Conservation (phyloP, 176 grass and related monocot species). For the Olyra latifolia region DNA sequence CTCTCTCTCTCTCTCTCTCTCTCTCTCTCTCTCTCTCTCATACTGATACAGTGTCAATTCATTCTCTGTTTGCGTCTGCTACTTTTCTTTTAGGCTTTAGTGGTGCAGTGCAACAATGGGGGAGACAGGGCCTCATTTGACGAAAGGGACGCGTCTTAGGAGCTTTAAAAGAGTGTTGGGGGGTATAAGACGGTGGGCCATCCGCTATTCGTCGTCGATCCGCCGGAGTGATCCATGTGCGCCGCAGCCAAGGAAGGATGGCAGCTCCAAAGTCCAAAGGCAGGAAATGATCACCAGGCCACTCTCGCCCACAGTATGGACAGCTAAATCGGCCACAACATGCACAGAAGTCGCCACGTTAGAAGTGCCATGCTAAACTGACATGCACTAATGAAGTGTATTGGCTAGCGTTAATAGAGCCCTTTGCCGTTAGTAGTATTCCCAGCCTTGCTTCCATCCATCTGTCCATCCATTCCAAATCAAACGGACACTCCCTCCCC, state of each 20-base stretch:
- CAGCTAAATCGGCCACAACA: too few species aligned
- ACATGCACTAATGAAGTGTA: too few species aligned
- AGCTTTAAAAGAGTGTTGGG: neutral
- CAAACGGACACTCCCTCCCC: too few species aligned
- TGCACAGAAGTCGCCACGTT: too few species aligned
- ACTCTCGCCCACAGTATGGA: neutral
- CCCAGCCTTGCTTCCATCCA: too few species aligned
- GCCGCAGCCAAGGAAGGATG: neutral
- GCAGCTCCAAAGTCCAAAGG: neutral
- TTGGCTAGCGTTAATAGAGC: too few species aligned
- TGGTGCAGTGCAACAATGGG: neutral
- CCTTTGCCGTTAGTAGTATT: too few species aligned
- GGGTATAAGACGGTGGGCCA: neutral
- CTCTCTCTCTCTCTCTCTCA: neutral
- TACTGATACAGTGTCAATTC: neutral
- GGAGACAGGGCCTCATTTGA: constrained; percentile 40
- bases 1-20: neutral
- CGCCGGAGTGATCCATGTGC: neutral
- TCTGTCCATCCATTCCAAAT: too few species aligned
- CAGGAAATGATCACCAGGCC: neutral
- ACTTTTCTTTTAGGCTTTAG: constrained; percentile 11
- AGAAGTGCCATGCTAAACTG: too few species aligned
- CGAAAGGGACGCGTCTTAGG: constrained; percentile 47
- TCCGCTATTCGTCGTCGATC: neutral
- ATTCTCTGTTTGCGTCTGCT: neutral